A percentile compares a stretch with the other conserved stretches of the same genome.
These are phyloP conservation scores for Striga asiatica DNA, from an alignment of 257 asterid species.

Conservation along the genomic window DNA sequence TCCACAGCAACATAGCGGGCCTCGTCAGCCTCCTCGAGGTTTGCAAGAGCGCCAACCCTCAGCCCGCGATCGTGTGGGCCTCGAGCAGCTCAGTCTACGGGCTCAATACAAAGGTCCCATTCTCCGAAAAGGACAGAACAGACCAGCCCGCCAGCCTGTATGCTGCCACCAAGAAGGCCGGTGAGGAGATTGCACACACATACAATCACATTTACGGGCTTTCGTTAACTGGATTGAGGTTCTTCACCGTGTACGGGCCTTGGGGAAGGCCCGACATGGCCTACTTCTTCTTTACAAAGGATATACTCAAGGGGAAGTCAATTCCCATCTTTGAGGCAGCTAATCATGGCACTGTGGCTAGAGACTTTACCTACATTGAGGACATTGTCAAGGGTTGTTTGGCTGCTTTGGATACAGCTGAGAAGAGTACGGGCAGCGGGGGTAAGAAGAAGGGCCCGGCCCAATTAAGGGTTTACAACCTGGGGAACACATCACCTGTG, in stretches of 20 bases:
- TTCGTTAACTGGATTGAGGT: constrained; percentile 46
- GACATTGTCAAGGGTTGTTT: constrained; percentile 60
- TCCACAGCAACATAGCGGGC: constrained; percentile 56
- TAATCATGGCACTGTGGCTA: constrained; percentile 50
- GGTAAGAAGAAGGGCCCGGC: constrained; percentile 59
- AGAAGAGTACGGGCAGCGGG: constrained; percentile 56
- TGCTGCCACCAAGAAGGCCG: constrained; percentile 58
- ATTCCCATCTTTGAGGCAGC: constrained; percentile 47
- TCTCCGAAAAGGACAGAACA: constrained; percentile 43
- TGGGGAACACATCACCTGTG: constrained; percentile 55
- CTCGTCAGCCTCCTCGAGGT: constrained; percentile 46
- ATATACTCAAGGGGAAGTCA: constrained; percentile 45
- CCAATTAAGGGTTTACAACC: constrained; percentile 38
- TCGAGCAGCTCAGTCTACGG: constrained; percentile 58
- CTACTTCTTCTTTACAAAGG: constrained; percentile 46
- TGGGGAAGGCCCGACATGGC: constrained; percentile 75
- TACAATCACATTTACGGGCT: constrained; percentile 58
- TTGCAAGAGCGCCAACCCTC: constrained; percentile 48
- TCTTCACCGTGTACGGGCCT: constrained; percentile 62
- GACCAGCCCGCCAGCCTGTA: constrained; percentile 56
- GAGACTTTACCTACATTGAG: constrained; percentile 56
- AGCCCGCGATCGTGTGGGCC: constrained; percentile 60
- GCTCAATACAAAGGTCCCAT: constrained; percentile 45
- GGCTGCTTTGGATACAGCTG: constrained; percentile 47
- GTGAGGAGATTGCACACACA: constrained; percentile 51